These are phyloP conservation scores for Ananas comosus DNA, from an alignment of 176 grass and related monocot species.

Conservation along the genomic window DNA sequence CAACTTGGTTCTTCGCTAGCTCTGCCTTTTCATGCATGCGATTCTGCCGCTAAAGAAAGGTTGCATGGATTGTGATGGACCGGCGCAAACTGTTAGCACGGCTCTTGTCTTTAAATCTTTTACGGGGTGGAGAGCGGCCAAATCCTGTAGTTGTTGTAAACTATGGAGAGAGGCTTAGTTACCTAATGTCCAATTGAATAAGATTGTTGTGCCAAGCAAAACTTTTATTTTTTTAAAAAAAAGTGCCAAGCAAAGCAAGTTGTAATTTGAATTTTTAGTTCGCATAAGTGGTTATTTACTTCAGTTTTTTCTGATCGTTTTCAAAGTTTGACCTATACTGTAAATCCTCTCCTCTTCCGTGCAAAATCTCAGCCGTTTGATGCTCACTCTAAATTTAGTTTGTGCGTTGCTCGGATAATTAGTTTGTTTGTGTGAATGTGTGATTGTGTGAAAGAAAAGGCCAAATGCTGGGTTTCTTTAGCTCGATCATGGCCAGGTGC, in stretches of 20 bases:
- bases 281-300: too few species aligned
- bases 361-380: neutral
- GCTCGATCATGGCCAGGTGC: too few species aligned
- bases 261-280: too few species aligned
- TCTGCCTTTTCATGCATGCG: neutral
- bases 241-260: too few species aligned
- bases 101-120: neutral
- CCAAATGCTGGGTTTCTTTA: too few species aligned
- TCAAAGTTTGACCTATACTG: too few species aligned
- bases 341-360: too few species aligned
- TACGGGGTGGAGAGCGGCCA: neutral
- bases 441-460: too few species aligned
- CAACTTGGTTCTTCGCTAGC: neutral
- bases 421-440: too few species aligned
- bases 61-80: neutral
- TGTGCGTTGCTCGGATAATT: too few species aligned
- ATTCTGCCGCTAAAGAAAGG: neutral
- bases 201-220: neutral
- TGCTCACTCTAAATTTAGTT: neutral
- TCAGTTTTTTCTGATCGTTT: too few species aligned
- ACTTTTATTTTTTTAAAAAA: too few species aligned
- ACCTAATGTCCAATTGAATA: neutral
- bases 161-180: neutral
- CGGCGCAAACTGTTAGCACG: neutral
- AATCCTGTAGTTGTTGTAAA: neutral